Evolutionary conservation across 129 eudicot species (phyloP).

Genomic region (Chrysanthemum makinoi): DNA sequence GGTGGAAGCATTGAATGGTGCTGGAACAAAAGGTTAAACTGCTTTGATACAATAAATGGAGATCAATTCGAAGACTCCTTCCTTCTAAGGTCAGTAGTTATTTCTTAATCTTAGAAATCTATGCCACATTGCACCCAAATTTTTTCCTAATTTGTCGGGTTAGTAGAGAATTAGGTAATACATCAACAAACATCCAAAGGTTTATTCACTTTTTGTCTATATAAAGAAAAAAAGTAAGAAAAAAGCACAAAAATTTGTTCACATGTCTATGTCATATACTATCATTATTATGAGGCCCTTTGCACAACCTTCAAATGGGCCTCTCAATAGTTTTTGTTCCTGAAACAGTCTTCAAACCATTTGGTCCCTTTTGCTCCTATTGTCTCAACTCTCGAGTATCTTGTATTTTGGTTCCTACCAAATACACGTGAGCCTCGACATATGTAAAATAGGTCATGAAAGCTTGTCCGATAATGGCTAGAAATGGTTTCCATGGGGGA

Average conservation of each 20-base stretch:
- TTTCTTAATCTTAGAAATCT: neutral
- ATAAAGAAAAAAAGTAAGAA: conserved; percentile 16
- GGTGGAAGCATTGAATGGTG: neutral
- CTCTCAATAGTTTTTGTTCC: conserved; percentile 24
- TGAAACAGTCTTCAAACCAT: conserved; percentile 18
- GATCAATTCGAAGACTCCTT: neutral
- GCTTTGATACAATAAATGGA: neutral
- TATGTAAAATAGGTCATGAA: conserved; percentile 20
- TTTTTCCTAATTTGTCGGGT: conserved; percentile 19
- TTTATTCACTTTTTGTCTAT: conserved; percentile 16
- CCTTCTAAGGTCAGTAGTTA: neutral
- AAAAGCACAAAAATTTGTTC: conserved; percentile 18
- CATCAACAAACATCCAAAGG: conserved; percentile 18
- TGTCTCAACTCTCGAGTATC: neutral
- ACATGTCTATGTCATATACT: conserved; percentile 17
- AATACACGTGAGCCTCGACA: neutral
- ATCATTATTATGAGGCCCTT: conserved; percentile 8
- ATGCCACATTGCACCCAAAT: conserved; percentile 9
- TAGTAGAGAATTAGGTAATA: conserved; percentile 17
- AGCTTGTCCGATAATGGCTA: conserved; percentile 14
- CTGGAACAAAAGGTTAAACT: neutral
- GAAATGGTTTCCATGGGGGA: conserved; percentile 12
- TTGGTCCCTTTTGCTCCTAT: conserved; percentile 19
- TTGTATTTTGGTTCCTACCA: neutral
- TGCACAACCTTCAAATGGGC: conserved; percentile 20